Base-by-base conservation (phyloP, 257 asterid species). In the Haberlea rhodopensis region DNA sequence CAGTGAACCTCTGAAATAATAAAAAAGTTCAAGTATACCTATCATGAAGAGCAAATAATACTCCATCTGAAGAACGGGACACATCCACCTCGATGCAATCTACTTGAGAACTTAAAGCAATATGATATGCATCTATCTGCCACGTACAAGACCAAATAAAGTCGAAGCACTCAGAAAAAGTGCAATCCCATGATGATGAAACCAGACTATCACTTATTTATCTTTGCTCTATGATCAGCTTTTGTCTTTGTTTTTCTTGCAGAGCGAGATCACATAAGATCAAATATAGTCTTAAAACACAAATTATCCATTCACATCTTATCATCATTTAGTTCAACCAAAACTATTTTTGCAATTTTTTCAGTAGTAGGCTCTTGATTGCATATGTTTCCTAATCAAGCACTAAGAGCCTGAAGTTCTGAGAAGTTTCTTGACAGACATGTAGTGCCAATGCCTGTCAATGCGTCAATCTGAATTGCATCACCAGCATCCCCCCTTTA, bases 21-120 rank as follows among this genome's bases (percentile, higher is more conserved):
- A 54, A 25, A 49, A 62, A 60, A 23, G 67, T 76, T 43, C 26
- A 60, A 28, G 58, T 63, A 45, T 85, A 92, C 99, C 97, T 90
- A 81, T 92, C 99, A 71, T 92, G 99, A 73, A 89, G 90, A 56
- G 99, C 96, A 68, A 89, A 84, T 77, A 92, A 71, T 3, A 85
- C 77, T 46, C 99, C 99, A 67, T 92, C 97, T 63, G 91, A 77
- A 72, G 96, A 89, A 71, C 97, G 97, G 55, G 99, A 92, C 58
- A 89, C 91, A 31, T 92, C 99, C 74, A 92, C 82, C 80, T 92
- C 97, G 70, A 92, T 81, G 72, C 99, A 92, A 62, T 89, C 99
- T 65, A 85, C 95, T 80, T 73, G 81, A 74, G 96, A 90, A 76
- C 68, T 56, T 59, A 92, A 70, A 77, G 97, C 96, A 77, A 60